phyloP scores from a whole-genome alignment of 225 moss, liverwort and hornwort genomes.

The Pseudisothecium myosuroides region DNA sequence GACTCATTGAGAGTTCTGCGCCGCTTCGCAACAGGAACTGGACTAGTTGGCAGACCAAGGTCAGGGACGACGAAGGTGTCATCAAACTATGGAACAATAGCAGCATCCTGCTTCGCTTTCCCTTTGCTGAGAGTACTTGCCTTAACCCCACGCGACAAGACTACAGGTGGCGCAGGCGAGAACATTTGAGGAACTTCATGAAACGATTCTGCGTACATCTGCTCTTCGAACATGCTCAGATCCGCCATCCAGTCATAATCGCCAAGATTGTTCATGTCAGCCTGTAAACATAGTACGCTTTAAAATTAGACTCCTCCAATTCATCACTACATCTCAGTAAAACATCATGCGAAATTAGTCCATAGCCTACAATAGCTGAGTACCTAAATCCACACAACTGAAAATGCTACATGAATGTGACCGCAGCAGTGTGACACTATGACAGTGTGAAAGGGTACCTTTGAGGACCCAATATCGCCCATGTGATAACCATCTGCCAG shows the following conservation, averaged over 20 bases:
- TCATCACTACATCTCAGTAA: background rate
- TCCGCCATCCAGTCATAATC: constrained; percentile 90
- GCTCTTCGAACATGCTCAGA: constrained; percentile 84
- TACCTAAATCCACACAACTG: background rate
- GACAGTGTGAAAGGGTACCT: constrained; percentile 27
- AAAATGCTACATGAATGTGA: background rate
- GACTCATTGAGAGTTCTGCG: constrained; percentile 29
- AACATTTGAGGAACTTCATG: constrained; percentile 83
- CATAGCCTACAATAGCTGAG: background rate
- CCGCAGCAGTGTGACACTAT: background rate
- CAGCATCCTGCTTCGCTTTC: constrained; percentile 66
- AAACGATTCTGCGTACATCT: constrained; percentile 59
- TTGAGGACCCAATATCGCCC: constrained; percentile 78
- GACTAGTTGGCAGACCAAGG: constrained; percentile 43
- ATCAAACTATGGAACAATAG: constrained; percentile 51
- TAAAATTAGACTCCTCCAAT: background rate
- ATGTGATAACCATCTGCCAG: constrained; percentile 78
- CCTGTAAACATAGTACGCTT: constrained; percentile 19
- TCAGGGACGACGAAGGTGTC: constrained; percentile 84
- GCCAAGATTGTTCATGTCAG: constrained; percentile 62
- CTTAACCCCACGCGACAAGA: constrained; percentile 11
- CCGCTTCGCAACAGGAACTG: constrained; percentile 53
- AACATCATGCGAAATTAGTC: background rate
- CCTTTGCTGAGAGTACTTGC: constrained; percentile 37
- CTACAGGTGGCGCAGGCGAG: constrained; percentile 14